phyloP scores from a whole-genome alignment of 202 grass and related monocot species.

The Dendrocalamus latiflorus region DNA sequence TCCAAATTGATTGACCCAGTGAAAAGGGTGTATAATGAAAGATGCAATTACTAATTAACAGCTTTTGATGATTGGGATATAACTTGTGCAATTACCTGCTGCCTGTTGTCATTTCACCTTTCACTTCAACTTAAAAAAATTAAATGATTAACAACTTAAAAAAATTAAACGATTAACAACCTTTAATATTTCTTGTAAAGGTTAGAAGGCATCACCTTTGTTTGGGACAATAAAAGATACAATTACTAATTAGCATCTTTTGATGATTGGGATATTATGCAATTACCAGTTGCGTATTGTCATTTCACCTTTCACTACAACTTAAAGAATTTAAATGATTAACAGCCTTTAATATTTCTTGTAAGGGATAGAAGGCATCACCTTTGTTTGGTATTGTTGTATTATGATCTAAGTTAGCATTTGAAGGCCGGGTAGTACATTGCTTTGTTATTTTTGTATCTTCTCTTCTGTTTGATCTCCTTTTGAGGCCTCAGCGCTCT shows the following conservation, averaged over 20 bases:
- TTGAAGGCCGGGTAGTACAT: background rate
- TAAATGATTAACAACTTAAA: background rate
- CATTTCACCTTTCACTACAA: background rate
- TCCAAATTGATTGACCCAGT: background rate
- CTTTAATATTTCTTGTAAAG: background rate
- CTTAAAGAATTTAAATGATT: background rate
- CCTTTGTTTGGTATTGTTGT: slow-evolving; percentile 1
- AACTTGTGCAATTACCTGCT: background rate
- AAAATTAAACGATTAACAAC: background rate
- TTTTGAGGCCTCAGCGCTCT: background rate
- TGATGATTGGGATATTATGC: background rate
- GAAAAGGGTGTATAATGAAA: background rate
- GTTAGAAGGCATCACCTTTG: background rate
- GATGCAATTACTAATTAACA: background rate
- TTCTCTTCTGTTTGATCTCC: background rate
- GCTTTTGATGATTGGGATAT: slow-evolving; percentile 1
- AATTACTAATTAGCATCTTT: background rate
- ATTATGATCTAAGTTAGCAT: slow-evolving; percentile 2
- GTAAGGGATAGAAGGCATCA: background rate
- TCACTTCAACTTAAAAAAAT: background rate
- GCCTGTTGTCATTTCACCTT: background rate
- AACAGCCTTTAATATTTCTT: background rate
- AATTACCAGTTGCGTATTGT: background rate
- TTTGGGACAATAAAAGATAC: background rate
- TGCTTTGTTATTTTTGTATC: background rate